phyloP scores from a whole-genome alignment of 2,329 filamentous ascomycete species.

The Aquanectria penicillioides region DNA sequence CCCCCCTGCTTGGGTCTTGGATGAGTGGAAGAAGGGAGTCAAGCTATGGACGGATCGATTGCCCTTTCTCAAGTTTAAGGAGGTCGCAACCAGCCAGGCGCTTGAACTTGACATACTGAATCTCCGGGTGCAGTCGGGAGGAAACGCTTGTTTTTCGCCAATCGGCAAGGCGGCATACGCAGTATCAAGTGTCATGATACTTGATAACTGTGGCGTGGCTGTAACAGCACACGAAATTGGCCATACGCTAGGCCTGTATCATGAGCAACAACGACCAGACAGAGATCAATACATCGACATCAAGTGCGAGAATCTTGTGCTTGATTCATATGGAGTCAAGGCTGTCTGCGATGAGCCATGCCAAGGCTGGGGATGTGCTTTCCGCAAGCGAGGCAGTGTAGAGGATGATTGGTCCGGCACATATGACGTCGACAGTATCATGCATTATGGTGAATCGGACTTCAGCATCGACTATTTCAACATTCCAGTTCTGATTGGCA shows the following conservation, averaged over 20 bases:
- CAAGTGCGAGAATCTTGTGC: not conserved
- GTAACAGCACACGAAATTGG: not conserved
- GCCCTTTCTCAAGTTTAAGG: not conserved
- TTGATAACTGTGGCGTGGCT: not conserved
- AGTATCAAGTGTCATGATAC: not conserved
- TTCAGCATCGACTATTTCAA: not conserved
- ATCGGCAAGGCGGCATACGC: not conserved
- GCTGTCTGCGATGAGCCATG: not conserved
- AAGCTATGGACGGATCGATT: not conserved
- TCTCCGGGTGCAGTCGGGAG: not conserved
- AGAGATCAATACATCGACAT: not conserved
- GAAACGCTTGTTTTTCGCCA: not conserved
- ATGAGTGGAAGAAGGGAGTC: not conserved
- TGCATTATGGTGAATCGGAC: constrained; percentile 3
- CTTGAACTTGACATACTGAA: not conserved
- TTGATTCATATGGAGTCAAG: not conserved
- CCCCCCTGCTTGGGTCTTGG: not conserved
- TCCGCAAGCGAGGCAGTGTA: not conserved
- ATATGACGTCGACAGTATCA: constrained; percentile 3
- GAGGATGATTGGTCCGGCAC: not conserved
- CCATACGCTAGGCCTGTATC: not conserved
- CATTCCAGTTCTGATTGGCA: not conserved
- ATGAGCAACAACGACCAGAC: not conserved
- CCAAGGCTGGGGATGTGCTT: not conserved
- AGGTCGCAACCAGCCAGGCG: not conserved